Base-by-base conservation (phyloP, 192 early-diverging fungal species). In the Phlyctochytrium bullatum region DNA sequence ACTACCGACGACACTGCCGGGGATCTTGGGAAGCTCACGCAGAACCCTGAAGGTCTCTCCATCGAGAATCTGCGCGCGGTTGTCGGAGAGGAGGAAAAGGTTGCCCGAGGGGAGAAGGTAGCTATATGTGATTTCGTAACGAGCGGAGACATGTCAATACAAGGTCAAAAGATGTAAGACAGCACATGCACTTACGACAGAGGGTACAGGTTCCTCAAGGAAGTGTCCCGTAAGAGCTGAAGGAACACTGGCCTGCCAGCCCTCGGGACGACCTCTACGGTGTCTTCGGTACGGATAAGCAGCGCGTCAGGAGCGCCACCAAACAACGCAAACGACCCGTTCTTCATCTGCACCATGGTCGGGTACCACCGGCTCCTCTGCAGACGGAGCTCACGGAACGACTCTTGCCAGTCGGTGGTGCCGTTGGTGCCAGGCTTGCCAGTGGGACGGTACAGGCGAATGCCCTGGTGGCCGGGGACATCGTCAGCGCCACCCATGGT, bases 241-340 rank as follows among this genome's bases (percentile, higher is more conserved):
- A 20, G 24, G 36, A 67, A 35, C 25, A 58, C 27, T 67, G 66
- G 52, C 33, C n/a, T 12, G 58, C 36, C 52, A 58, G 16, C 36
- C 36, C 24, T 2, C 3, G 66, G 66, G 40, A 59, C 24, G 24
- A 56, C 66, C 25, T 36, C 27, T 67, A 56, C 32, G n/a, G 20
- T 12, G 58, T 28, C 52, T 54, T n/a, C 36, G 59, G 35, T 2
- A 3, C 58, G 66, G 10, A 68, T 3, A 17, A 68, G 23, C 47
- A 62, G 58, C 6, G n/a, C n/a, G 58, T 6, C 36, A 1, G 66
- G 60, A 27, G 70, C 75, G 28, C 86, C 86, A 51, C 86, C 83
- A 28, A 88, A 52, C 56, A 84, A 76, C 52, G 85, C 75, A 12
- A 83, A 54, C 24, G 78, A 66, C 24, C 86, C 86, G 54, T 79